Base-by-base conservation (phyloP, 2,329 filamentous ascomycete genomes). In the Aspergillus sp. region DNA sequence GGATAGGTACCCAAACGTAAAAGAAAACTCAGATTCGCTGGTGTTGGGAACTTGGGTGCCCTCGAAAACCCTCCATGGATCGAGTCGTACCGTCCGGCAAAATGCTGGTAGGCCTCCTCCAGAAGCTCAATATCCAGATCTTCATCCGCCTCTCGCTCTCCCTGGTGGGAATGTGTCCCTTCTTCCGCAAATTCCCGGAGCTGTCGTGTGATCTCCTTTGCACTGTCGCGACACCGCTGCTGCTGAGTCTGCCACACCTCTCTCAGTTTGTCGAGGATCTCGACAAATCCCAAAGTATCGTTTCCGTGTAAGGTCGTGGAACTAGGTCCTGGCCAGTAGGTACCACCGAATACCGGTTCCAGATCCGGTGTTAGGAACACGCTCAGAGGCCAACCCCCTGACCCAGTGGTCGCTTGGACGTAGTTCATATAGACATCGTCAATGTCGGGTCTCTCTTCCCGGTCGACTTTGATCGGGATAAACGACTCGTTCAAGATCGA, bases 351-450 rank as follows among this genome's bases (percentile, higher is more conserved):
- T 7, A 98, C 86, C 0, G 93, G 93, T 61, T 95, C 85, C 28
- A 97, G 77, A 56, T 94, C 84, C 0, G 93, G 89, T 0, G 93
- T 98, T 29, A 97, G 77, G 64, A 98, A 97, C n/a, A 95, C 83
- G 61, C 96, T 97, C 50, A 97, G 72, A 1, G 93, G 93, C 90
- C 93, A 97, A 35, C 93, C 93, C 7, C 89, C 91, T 1, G 81
- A 84, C 19, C 86, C 89, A 48, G 86, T 94, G 7, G 93, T 91
- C 1, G 91, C 91, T 65, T 96, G 89, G 36, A 95, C 85, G 66
- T 95, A 98, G 71, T 95, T 95, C 88, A 96, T 96, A 67, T 97
- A 97, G 54, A 97, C 90, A 51, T 86, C 83, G 62, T 98, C 93
- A 53, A 97, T 82, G 62, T 97, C 90, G 6, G 91, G 91, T 28